Percentiles rank a stretch among this genome's conserved stretches.
phyloP scores from a whole-genome alignment of 352 stramenopile genomes.

The Pythium biforme region DNA sequence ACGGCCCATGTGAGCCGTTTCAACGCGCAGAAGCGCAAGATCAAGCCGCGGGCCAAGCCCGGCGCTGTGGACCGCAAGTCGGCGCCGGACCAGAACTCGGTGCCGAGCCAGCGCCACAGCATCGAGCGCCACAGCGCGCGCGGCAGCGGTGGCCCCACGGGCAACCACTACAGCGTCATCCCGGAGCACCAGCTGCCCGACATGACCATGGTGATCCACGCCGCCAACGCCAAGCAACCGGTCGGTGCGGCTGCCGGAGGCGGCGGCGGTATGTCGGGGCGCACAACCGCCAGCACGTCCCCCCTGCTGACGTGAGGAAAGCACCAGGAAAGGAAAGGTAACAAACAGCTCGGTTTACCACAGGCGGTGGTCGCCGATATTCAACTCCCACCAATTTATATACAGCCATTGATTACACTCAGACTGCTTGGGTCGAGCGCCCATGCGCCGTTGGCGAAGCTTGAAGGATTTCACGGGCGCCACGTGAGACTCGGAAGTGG shows the following conservation, averaged over 20 bases:
- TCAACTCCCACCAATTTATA: too few relatives aligned
- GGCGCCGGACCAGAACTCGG: conserved; percentile 3
- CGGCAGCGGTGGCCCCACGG: conserved; percentile 7
- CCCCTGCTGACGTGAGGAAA: not conserved
- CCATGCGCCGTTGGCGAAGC: too few relatives aligned
- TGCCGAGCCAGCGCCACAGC: conserved; percentile 5
- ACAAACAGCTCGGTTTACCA: too few relatives aligned
- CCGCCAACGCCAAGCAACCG: conserved; percentile 2
- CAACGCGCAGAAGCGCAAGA: conserved; percentile 17
- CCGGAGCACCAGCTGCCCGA: conserved; percentile 9
- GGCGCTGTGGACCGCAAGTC: not conserved
- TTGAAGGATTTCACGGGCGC: too few relatives aligned
- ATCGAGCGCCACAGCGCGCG: conserved; percentile 4
- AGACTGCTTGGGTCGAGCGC: too few relatives aligned
- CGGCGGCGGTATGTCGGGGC: not conserved
- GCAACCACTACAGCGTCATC: conserved; percentile 16
- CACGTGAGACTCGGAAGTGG: too few relatives aligned
- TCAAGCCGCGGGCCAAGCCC: conserved; percentile 8
- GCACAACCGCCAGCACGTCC: not conserved
- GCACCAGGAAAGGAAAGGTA: too few relatives aligned
- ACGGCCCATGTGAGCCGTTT: conserved; percentile 21
- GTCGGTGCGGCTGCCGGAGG: not conserved
- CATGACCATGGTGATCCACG: not conserved
- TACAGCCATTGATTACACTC: too few relatives aligned
- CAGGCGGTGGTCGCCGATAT: too few relatives aligned